These are phyloP conservation scores for Podospora pseudoanserina DNA, from an alignment of 495 filamentous ascomycete species.

Conservation along the genomic window DNA sequence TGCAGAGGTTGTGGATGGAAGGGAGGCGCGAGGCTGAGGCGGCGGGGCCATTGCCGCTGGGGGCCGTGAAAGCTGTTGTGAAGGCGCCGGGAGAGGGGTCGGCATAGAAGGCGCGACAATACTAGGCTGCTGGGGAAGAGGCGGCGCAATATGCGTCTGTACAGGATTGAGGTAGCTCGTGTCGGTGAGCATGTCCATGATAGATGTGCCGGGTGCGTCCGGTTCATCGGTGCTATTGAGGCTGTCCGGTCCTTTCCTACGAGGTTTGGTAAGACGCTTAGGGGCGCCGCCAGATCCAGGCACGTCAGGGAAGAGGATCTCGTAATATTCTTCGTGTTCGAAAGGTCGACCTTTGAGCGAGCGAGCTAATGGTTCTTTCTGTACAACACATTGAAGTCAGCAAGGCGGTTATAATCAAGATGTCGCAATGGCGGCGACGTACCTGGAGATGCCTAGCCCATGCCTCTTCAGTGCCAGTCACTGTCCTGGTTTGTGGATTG, in stretches of 20 bases:
- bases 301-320: conserved; percentile 49
- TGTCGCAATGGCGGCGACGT: background rate
- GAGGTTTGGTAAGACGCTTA: conserved; percentile 48
- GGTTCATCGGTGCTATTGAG: conserved; percentile 25
- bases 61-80: conserved; percentile 16
- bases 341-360: conserved; percentile 46
- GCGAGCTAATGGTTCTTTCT: conserved; percentile 49
- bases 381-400: background rate
- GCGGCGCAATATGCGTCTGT: conserved; percentile 26
- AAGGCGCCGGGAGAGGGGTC: conserved; percentile 13
- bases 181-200: conserved; percentile 35
- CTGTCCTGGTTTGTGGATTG: conserved; percentile 40
- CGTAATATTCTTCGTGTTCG: conserved; percentile 51
- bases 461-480: conserved; percentile 47
- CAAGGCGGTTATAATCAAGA: conserved; percentile 8
- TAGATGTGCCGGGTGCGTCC: conserved; percentile 30
- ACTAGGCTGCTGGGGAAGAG: conserved; percentile 3
- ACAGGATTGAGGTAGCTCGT: conserved; percentile 19
- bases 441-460: conserved; percentile 49
- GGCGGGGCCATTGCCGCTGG: conserved; percentile 30
- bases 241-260: conserved; percentile 37
- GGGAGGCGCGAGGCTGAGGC: conserved; percentile 30
- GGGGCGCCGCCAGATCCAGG: conserved; percentile 49
- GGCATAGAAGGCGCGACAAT: background rate
- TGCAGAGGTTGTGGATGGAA: conserved; percentile 37